Evolutionary conservation across 2,329 filamentous ascomycete genomes (phyloP), one percentile per base, ranked within the genome.

Genomic region (Trichocomaceae sp.): DNA sequence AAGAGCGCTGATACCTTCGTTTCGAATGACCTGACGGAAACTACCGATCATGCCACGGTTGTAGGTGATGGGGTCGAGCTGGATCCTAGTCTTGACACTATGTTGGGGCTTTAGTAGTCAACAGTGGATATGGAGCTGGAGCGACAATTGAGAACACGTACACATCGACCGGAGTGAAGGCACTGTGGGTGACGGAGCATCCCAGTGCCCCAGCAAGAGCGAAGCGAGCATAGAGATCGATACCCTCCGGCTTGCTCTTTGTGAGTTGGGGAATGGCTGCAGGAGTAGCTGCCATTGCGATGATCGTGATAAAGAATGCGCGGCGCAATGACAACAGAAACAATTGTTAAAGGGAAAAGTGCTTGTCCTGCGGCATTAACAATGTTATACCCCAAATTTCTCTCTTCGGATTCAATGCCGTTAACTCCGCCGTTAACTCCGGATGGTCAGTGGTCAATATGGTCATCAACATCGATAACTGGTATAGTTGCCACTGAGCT

Each of bases 161-260:
- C 92, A 97, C 93, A 87, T 97, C 92, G 76, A 97, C 90, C 72
- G 92, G 92, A 66, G 92, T 97, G 69, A 96, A 85, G 71, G 83
- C 87, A 76, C 92, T 93, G 83, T 99, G 93, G 72, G 93, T 99
- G 79, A 97, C 80, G 67, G 91, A 93, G 79, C 92, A 99, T 85
- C 93, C 96, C 81, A 96, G 79, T 67, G 92, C 93, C 79, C 93
- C 93, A 69, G 92, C 90, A 69, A 99, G 87, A 78, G 93, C 92
- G 80, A 96, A 96, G 77, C 90, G 85, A 68, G 88, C 88, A 85
- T 97, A 96, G 68, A 97, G 88, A 58, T 75, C 78, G 64, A 90
- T 50, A 60, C 85, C 83, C 64, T 73, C 78, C 61, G 83, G 79
- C 72, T 83, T 79, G 63, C 73, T 66, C 20, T 79, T 20, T 7